phyloP scores from a whole-genome alignment of 257 asterid genomes.

The Solanum rostratum region DNA sequence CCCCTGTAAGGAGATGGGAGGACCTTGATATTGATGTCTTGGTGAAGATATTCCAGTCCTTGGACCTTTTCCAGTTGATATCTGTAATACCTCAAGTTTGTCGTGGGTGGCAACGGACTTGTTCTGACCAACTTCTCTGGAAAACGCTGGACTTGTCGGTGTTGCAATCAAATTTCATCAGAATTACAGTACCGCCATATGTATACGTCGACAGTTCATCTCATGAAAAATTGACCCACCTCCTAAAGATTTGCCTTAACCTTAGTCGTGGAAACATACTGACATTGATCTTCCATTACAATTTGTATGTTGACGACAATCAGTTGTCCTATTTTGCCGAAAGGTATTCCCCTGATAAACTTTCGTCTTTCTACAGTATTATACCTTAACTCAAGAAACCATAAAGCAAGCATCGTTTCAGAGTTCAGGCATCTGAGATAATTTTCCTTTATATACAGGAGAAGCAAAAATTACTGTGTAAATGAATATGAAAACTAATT shows the following conservation, averaged over 20 bases:
- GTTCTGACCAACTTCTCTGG: constrained; percentile 71
- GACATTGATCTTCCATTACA: constrained; percentile 60
- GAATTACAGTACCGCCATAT: constrained; percentile 50
- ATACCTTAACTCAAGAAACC: not conserved
- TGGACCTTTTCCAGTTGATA: constrained; percentile 39
- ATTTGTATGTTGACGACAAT: constrained; percentile 50
- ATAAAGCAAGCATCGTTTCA: not conserved
- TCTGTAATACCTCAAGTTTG: constrained; percentile 61
- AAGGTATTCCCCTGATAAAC: constrained; percentile 25
- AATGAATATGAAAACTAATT: not conserved
- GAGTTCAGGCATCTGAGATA: not conserved
- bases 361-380: not conserved
- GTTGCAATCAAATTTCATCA: constrained; percentile 55
- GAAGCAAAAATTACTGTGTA: not conserved
- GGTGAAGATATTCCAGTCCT: constrained; percentile 49
- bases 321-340: constrained; percentile 62
- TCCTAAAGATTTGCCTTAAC: constrained; percentile 50
- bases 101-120: constrained; percentile 60
- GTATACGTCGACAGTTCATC: constrained; percentile 63
- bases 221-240: constrained; percentile 42
- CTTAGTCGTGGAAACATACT: constrained; percentile 42
- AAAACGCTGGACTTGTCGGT: constrained; percentile 51
- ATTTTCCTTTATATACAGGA: not conserved
- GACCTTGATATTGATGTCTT: constrained; percentile 59
- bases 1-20: constrained; percentile 45